phyloP scores from a whole-genome alignment of 495 filamentous ascomycete genomes.

The Aspergillus nanangensis region DNA sequence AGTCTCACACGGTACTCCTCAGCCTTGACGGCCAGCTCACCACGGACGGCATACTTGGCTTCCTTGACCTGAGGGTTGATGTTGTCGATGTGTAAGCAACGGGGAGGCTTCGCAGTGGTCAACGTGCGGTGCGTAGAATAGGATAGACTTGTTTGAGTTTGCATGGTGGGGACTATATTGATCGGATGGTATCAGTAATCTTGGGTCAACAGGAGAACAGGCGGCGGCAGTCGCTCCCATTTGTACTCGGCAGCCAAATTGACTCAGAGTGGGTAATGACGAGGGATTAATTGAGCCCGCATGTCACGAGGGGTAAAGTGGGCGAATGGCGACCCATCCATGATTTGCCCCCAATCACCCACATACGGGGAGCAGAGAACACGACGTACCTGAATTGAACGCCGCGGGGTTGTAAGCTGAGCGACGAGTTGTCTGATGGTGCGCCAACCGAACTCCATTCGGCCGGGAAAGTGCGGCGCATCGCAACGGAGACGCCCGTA shows the following conservation, averaged over 20 bases:
- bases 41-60: conserved; percentile 94
- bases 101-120: conserved; percentile 49
- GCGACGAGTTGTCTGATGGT: no score
- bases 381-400: neutral
- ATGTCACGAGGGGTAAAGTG: conserved; percentile 15
- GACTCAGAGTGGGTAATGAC: conserved; percentile 10
- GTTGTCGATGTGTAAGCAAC: conserved; percentile 73
- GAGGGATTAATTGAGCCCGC: neutral
- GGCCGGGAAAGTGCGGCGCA: conserved; percentile 26
- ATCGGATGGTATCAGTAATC: conserved; percentile 1
- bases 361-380: neutral
- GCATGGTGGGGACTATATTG: conserved; percentile 20
- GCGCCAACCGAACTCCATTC: conserved; percentile 19
- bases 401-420: no score
- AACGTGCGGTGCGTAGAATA: conserved; percentile 43
- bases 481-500: conserved; percentile 34
- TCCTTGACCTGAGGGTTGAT: conserved; percentile 83
- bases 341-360: conserved; percentile 3
- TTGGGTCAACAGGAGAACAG: neutral
- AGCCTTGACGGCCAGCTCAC: conserved; percentile 85
- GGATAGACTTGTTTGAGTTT: conserved; percentile 29
- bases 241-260: conserved; percentile 4
- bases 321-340: no score
- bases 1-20: conserved; percentile 81
- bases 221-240: conserved; percentile 6